These are phyloP conservation scores for Arabis hirsuta DNA, from an alignment of 345 rosid genomes.

Conservation along the genomic window DNA sequence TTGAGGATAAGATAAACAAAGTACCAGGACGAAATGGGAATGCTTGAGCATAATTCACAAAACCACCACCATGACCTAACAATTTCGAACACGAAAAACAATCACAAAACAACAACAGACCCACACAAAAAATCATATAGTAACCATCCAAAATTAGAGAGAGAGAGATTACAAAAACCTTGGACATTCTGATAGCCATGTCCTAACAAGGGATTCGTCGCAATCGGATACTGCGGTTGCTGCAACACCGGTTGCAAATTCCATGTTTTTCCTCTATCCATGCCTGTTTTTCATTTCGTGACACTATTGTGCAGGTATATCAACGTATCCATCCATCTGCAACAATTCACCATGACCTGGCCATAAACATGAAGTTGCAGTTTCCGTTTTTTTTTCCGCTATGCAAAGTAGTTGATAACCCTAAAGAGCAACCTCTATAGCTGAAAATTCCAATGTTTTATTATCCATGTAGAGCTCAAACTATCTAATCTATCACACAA, in stretches of 20 bases:
- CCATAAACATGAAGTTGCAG: not conserved
- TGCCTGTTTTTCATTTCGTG: no score
- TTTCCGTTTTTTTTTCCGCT: not conserved
- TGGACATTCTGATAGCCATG: slow-evolving; percentile 55
- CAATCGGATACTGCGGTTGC: slow-evolving; percentile 43
- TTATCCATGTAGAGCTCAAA: not conserved
- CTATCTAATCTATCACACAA: not conserved
- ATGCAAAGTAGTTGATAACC: not conserved
- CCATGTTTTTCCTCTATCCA: no score
- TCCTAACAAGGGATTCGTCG: slow-evolving; percentile 37
- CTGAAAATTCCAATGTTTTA: not conserved
- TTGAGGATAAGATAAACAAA: not conserved
- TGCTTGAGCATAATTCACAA: slow-evolving; percentile 43
- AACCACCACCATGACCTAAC: slow-evolving; percentile 37
- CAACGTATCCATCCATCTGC: no score
- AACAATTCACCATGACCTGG: not conserved
- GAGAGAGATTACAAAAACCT: slow-evolving; percentile 44
- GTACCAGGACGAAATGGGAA: slow-evolving; percentile 44
- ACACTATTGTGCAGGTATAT: no score
- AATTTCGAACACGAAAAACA: not conserved
- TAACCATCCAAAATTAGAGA: not conserved
- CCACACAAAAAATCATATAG: not conserved
- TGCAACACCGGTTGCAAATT: slow-evolving; percentile 46
- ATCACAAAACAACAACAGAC: not conserved
- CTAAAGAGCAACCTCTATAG: not conserved